Conservation (phyloP, 2,329 filamentous ascomycete species). For the Pestalotiopsis sp. region DNA sequence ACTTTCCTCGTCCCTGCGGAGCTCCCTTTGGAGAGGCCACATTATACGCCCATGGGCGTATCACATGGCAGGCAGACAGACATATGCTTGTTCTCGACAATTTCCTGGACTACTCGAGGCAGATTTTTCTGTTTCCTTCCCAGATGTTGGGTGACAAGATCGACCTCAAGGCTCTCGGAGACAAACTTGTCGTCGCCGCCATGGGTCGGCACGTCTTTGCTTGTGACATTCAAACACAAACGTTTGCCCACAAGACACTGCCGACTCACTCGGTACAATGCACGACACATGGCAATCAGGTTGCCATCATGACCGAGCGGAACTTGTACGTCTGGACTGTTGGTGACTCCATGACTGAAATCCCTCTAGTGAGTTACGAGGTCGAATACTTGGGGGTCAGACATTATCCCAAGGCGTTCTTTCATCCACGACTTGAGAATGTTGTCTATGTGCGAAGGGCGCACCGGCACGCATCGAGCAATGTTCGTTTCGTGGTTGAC, state of each 20-base stretch:
- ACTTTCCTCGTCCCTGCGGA: not conserved
- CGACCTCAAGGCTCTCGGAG: not conserved
- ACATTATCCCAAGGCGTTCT: not conserved
- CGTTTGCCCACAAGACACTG: not conserved
- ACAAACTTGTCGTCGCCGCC: slow-evolving; percentile 5
- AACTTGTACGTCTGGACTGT: not conserved
- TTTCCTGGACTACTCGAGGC: not conserved
- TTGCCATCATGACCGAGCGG: not conserved
- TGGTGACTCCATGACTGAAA: not conserved
- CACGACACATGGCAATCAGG: not conserved
- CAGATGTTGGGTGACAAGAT: not conserved
- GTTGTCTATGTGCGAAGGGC: not conserved
- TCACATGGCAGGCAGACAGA: slow-evolving; percentile 6
- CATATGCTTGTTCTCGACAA: slow-evolving; percentile 5
- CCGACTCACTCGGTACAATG: not conserved
- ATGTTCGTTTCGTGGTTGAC: not conserved
- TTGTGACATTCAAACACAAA: not conserved
- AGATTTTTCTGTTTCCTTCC: not conserved
- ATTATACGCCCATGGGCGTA: slow-evolving; percentile 3
- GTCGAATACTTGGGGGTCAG: not conserved
- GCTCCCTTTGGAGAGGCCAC: not conserved
- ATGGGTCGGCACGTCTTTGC: slow-evolving; percentile 5
- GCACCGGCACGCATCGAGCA: not conserved
- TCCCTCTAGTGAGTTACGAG: not conserved
- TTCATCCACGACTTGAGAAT: not conserved